These are phyloP conservation scores for Dianthus caryophyllus DNA, from an alignment of 148 eudicot genomes.

Conservation along the genomic window DNA sequence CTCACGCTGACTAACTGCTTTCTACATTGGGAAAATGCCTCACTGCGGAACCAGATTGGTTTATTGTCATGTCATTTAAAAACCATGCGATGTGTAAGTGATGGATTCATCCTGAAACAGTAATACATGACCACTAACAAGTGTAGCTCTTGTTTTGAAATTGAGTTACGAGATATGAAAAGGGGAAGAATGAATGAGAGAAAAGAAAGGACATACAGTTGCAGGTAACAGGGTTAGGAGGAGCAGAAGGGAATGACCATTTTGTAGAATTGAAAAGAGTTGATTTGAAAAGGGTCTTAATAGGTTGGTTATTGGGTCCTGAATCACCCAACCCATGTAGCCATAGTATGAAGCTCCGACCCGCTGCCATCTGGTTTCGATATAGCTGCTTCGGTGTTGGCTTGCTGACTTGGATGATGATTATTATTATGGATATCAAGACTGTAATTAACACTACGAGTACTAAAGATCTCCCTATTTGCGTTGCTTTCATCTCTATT, in stretches of 20 bases:
- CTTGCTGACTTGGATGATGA: conserved; percentile 19
- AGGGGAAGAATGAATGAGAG: no score
- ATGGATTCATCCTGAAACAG: background rate
- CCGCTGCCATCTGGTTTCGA: conserved; percentile 30
- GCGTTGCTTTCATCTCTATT: background rate
- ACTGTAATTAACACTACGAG: conserved; percentile 34
- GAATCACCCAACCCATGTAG: conserved; percentile 97
- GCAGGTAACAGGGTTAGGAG: conserved; percentile 71
- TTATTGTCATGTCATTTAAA: no score
- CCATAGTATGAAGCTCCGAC: conserved; percentile 70
- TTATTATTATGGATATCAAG: conserved; percentile 39
- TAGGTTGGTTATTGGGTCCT: conserved; percentile 91
- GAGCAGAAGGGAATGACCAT: conserved; percentile 94
- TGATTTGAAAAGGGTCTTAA: conserved; percentile 67
- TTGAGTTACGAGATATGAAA: no score
- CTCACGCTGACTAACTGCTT: background rate
- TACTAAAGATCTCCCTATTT: conserved; percentile 31
- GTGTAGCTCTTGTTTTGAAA: background rate
- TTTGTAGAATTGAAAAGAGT: conserved; percentile 53
- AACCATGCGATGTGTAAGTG: no score
- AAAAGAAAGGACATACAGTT: conserved; percentile 46
- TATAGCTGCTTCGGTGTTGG: conserved; percentile 26
- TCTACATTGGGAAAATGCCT: background rate
- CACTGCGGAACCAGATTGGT: background rate
- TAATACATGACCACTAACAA: background rate